phyloP scores from a whole-genome alignment of 1,284 basidiomycete genomes.

The Porogramme epimiltina region DNA sequence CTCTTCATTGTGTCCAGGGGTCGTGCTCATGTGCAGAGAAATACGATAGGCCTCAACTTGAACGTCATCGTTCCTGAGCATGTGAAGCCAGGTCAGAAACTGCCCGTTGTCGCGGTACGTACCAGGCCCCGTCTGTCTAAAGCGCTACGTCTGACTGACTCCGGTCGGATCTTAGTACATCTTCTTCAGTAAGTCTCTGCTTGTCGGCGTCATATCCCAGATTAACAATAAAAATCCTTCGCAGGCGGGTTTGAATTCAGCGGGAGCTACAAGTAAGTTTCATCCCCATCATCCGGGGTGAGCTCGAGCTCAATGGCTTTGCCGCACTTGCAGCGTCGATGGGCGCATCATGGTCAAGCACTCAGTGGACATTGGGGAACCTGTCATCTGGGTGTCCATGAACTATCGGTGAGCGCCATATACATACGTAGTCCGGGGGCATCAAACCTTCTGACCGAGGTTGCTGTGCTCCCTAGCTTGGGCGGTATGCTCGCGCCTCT shows the following conservation, averaged over 20 bases:
- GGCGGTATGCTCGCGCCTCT: background rate
- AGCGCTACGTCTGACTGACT: background rate
- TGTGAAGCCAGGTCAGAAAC: conserved; percentile 20
- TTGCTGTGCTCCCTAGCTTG: background rate
- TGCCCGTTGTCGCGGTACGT: conserved; percentile 41
- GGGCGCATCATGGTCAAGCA: background rate
- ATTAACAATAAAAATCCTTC: background rate
- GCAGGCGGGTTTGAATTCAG: background rate
- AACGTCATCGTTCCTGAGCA: conserved; percentile 40
- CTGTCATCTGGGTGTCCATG: background rate
- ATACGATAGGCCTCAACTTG: conserved; percentile 39
- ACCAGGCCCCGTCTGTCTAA: rapidly evolving
- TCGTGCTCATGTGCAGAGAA: background rate
- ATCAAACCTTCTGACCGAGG: background rate
- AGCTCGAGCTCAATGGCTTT: background rate
- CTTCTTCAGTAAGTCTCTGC: background rate
- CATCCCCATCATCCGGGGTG: background rate
- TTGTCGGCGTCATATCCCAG: background rate
- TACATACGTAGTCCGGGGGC: background rate
- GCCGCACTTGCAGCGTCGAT: background rate
- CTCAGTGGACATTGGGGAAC: background rate
- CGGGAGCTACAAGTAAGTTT: background rate
- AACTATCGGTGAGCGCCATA: background rate
- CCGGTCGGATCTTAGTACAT: background rate
- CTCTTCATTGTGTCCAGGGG: background rate